These are phyloP conservation scores for Vaccinium darrowii DNA, from an alignment of 148 eudicot species.

Conservation along the genomic window DNA sequence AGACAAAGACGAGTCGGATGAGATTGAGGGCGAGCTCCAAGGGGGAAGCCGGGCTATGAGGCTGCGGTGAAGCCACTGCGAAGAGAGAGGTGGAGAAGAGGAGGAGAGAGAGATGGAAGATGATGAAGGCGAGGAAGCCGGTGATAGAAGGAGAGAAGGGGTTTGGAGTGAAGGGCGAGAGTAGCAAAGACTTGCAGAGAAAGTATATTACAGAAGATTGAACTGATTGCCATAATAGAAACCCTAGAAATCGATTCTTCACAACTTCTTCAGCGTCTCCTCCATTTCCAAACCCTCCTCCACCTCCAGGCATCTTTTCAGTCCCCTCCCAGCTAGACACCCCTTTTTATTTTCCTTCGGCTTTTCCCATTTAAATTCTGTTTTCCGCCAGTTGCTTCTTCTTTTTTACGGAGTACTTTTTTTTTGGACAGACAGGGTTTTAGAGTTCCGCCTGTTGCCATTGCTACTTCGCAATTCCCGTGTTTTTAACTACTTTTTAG, in stretches of 20 bases:
- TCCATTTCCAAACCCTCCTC: slow-evolving; percentile 8
- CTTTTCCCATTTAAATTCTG: neutral
- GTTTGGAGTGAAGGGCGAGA: slow-evolving; percentile 27
- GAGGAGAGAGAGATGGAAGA: slow-evolving; percentile 38
- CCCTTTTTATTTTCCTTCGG: neutral
- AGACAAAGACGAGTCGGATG: slow-evolving; percentile 42
- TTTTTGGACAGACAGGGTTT: too few relatives aligned
- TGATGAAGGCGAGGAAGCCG: slow-evolving; percentile 16
- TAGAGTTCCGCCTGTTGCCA: too few relatives aligned
- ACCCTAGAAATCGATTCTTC: slow-evolving; percentile 56
- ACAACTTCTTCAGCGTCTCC: slow-evolving; percentile 16
- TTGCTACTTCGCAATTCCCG: too few relatives aligned
- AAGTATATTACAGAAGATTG: slow-evolving; percentile 44
- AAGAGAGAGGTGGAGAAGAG: slow-evolving; percentile 26
- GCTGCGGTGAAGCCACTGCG: slow-evolving; percentile 42
- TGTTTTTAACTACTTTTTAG: too few relatives aligned
- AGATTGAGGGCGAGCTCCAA: slow-evolving; percentile 31
- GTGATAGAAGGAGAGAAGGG: slow-evolving; percentile 28
- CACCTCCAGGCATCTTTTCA: neutral
- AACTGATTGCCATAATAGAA: slow-evolving; percentile 76
- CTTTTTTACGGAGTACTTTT: too few relatives aligned
- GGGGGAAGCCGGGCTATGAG: slow-evolving; percentile 36
- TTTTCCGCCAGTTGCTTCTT: too few relatives aligned
- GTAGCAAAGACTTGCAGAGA: slow-evolving; percentile 37
- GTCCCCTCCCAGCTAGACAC: neutral